Evolutionary conservation across 495 filamentous ascomycete species (phyloP).

Genomic region (Neurospora discreta): DNA sequence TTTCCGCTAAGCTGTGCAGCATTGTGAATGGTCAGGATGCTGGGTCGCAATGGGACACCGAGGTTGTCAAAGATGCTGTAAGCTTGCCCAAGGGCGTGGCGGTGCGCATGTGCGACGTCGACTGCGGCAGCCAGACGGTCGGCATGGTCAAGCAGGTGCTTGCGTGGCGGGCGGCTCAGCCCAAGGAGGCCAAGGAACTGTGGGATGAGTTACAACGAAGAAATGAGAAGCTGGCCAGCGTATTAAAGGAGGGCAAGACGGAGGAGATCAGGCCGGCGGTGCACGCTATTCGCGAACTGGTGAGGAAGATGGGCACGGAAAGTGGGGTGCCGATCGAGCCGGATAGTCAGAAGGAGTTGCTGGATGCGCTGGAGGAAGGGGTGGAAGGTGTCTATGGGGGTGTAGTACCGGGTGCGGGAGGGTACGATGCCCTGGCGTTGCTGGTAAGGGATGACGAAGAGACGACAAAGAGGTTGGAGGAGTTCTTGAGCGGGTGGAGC

Average conservation of each 20-base stretch:
- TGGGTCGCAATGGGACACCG: slow-evolving; percentile 55
- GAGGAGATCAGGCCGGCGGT: slow-evolving; percentile 30
- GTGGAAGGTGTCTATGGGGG: slow-evolving; percentile 79
- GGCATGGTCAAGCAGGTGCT: slow-evolving; percentile 91
- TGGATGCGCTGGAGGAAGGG: slow-evolving; percentile 56
- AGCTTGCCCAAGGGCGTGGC: slow-evolving; percentile 63
- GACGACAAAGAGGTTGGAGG: slow-evolving; percentile 51
- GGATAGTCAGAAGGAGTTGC: slow-evolving; percentile 65
- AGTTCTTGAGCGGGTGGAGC: slow-evolving; percentile 55
- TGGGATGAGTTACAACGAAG: slow-evolving; percentile 63
- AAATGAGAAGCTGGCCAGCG: slow-evolving; percentile 59
- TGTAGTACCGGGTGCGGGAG: slow-evolving; percentile 89
- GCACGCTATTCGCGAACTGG: slow-evolving; percentile 34
- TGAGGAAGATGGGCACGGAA: slow-evolving; percentile 62
- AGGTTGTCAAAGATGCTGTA: slow-evolving; percentile 54
- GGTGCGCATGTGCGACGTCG: slow-evolving; percentile 88
- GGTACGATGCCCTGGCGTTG: slow-evolving; percentile 82
- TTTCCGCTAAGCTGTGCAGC: slow-evolving; percentile 49
- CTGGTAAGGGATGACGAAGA: slow-evolving; percentile 62
- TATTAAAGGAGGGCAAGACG: slow-evolving; percentile 39
- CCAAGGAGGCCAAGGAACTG: slow-evolving; percentile 50
- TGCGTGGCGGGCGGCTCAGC: slow-evolving; percentile 62
- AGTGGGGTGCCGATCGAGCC: slow-evolving; percentile 89
- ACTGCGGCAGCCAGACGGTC: slow-evolving; percentile 86
- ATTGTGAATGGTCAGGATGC: slow-evolving; percentile 46